Percentiles rank a stretch among this genome's conserved stretches.
phyloP scores from a whole-genome alignment of 345 rosid genomes.

The Toxicodendron radicans region DNA sequence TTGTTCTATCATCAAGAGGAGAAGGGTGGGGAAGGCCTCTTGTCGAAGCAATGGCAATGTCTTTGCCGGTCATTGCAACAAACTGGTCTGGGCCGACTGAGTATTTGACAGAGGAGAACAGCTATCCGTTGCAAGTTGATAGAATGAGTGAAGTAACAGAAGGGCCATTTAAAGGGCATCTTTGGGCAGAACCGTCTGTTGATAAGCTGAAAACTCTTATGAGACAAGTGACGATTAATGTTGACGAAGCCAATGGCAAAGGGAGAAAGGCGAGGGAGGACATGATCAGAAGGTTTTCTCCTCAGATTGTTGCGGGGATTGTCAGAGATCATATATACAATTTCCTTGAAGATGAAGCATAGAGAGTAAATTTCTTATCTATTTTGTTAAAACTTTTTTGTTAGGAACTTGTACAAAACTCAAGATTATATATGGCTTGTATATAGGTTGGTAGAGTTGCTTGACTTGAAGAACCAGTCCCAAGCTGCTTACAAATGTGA shows the following conservation, averaged over 20 bases:
- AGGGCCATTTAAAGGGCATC: constrained; percentile 82
- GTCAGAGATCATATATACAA: constrained; percentile 46
- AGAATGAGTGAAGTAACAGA: constrained; percentile 61
- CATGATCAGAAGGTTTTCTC: constrained; percentile 73
- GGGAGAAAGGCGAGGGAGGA: constrained; percentile 70
- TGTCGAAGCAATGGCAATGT: constrained; percentile 92
- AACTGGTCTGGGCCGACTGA: constrained; percentile 90
- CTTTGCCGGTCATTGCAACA: constrained; percentile 72
- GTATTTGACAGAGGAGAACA: constrained; percentile 65
- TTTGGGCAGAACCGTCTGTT: constrained; percentile 77
- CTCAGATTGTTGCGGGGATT: constrained; percentile 58
- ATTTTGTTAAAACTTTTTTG: background rate
- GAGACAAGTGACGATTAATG: constrained; percentile 55
- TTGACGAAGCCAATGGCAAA: constrained; percentile 54
- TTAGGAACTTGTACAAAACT: background rate
- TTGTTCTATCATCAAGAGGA: constrained; percentile 82
- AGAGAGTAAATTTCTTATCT: constrained; percentile 5
- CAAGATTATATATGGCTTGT: background rate
- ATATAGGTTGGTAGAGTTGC: background rate
- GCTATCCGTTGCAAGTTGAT: constrained; percentile 66
- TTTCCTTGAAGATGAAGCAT: constrained; percentile 31
- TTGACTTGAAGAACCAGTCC: background rate
- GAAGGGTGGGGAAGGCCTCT: constrained; percentile 88
- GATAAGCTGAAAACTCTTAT: constrained; percentile 53
- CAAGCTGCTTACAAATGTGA: background rate